Percentiles rank a stretch among this genome's conserved stretches.
Evolutionary conservation across 208 protist species (phyloP).

Genomic region (Trypanosoma boissoni): DNA sequence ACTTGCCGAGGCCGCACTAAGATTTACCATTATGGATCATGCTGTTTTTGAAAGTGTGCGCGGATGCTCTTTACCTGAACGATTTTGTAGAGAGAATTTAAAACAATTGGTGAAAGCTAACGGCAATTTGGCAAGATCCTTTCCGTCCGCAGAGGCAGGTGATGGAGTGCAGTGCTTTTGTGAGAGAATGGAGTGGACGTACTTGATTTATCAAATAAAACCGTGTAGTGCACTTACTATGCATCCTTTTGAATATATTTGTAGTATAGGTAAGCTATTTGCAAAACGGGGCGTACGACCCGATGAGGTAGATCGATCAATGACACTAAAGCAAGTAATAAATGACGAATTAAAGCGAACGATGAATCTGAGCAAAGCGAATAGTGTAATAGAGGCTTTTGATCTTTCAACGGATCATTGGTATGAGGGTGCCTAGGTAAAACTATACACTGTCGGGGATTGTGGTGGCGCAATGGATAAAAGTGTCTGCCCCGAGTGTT

Average conservation of each 20-base stretch:
- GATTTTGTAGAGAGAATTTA: neutral
- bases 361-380: neutral
- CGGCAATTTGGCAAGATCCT: neutral
- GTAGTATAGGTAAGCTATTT: neutral
- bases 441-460: conserved; percentile 45
- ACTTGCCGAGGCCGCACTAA: conserved; percentile 11
- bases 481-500: conserved; percentile 34
- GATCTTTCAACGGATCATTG: conserved; percentile 14
- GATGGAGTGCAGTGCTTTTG: neutral
- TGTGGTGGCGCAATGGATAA: conserved; percentile 51
- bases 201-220: neutral
- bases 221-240: neutral
- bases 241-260: neutral
- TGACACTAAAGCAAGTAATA: neutral
- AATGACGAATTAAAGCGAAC: neutral
- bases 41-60: neutral
- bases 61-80: neutral
- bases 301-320: neutral
- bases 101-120: neutral
- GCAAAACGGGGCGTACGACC: neutral
- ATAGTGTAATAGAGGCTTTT: conserved; percentile 8
- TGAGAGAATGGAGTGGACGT: neutral
- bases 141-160: neutral
- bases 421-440: conserved; percentile 31
- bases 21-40: conserved; percentile 3